A percentile compares a stretch with the other conserved stretches of the same genome.
phyloP scores from a whole-genome alignment of 2,329 filamentous ascomycete species.

The Cyanodermella asteris region DNA sequence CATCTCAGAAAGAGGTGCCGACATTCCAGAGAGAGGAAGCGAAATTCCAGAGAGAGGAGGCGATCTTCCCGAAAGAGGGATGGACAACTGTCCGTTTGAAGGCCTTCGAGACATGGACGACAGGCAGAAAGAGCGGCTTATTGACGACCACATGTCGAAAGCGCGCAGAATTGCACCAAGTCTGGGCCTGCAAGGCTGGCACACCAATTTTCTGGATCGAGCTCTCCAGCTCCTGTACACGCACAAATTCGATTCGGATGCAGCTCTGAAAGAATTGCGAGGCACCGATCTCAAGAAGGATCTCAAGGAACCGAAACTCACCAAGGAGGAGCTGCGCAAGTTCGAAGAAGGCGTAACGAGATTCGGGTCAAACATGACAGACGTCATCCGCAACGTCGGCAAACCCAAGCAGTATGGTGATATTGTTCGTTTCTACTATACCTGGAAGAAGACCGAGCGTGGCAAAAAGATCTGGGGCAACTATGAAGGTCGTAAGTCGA shows the following conservation, averaged over 20 bases:
- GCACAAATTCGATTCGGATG: slow-evolving; percentile 47
- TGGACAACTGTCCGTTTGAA: slow-evolving; percentile 8
- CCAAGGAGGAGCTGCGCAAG: slow-evolving; percentile 56
- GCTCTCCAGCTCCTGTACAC: slow-evolving; percentile 53
- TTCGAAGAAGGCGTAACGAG: slow-evolving; percentile 84
- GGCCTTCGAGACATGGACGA: too few relatives aligned
- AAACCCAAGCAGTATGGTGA: slow-evolving; percentile 59
- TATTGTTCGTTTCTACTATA: slow-evolving; percentile 86
- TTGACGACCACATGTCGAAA: slow-evolving; percentile 56
- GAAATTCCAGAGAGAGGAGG: slow-evolving; percentile 9
- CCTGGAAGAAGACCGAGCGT: slow-evolving; percentile 84
- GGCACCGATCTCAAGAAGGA: slow-evolving; percentile 44
- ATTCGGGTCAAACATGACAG: slow-evolving; percentile 73
- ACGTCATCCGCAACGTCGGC: slow-evolving; percentile 61
- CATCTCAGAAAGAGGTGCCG: slow-evolving; percentile 22
- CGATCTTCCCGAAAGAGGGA: too few relatives aligned
- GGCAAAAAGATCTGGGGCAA: slow-evolving; percentile 80
- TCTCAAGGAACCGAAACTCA: slow-evolving; percentile 69
- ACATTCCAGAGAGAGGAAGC: slow-evolving; percentile 17
- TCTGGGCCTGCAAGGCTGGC: slow-evolving; percentile 48
- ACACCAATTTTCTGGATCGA: slow-evolving; percentile 74
- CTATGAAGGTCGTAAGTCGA: slow-evolving; percentile 69
- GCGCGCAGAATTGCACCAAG: slow-evolving; percentile 42
- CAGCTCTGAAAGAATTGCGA: slow-evolving; percentile 47
- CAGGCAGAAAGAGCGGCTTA: slow-evolving; percentile 34